Conservation (phyloP, 1,284 basidiomycete species). For the Cryptococcus amylolentus region DNA sequence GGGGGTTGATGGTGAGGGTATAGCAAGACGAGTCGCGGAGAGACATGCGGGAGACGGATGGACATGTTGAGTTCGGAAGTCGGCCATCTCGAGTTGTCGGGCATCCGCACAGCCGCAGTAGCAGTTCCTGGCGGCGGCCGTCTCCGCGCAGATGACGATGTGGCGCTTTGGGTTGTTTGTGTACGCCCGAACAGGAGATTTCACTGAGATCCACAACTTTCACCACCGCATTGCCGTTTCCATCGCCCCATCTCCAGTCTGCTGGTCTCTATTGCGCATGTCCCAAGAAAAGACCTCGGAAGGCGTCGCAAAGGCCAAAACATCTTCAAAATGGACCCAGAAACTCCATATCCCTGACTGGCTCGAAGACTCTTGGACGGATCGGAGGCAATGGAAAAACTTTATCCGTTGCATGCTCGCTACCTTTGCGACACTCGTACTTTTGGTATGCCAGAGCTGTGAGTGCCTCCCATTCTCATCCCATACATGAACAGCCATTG, state of each 20-base stretch:
- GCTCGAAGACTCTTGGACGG: constrained; percentile 19
- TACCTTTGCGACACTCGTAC: constrained; percentile 29
- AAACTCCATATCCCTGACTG: constrained; percentile 27
- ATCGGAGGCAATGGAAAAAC: constrained; percentile 43
- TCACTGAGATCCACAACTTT: too few relatives aligned
- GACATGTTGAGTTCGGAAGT: neutral
- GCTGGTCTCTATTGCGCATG: neutral
- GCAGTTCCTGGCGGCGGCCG: too few relatives aligned
- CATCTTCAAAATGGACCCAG: constrained; percentile 1
- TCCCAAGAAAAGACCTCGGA: too few relatives aligned
- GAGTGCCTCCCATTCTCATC: constrained; percentile 2
- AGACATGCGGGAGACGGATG: constrained; percentile 21
- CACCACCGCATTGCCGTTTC: too few relatives aligned
- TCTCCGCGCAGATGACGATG: too few relatives aligned
- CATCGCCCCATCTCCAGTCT: neutral
- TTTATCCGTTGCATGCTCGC: constrained; percentile 39
- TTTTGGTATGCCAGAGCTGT: constrained; percentile 34
- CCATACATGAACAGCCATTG: neutral
- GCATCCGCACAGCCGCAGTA: too few relatives aligned
- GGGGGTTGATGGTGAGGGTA: constrained; percentile 28
- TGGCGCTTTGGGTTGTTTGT: too few relatives aligned
- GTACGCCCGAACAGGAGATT: too few relatives aligned
- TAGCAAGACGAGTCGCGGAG: constrained; percentile 40
- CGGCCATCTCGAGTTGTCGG: neutral
- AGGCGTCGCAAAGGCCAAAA: too few relatives aligned